Percentiles rank a stretch among this genome's conserved stretches.
Evolutionary conservation across 768 basidiomycete species (phyloP).

Genomic region (Clavulina sp.): DNA sequence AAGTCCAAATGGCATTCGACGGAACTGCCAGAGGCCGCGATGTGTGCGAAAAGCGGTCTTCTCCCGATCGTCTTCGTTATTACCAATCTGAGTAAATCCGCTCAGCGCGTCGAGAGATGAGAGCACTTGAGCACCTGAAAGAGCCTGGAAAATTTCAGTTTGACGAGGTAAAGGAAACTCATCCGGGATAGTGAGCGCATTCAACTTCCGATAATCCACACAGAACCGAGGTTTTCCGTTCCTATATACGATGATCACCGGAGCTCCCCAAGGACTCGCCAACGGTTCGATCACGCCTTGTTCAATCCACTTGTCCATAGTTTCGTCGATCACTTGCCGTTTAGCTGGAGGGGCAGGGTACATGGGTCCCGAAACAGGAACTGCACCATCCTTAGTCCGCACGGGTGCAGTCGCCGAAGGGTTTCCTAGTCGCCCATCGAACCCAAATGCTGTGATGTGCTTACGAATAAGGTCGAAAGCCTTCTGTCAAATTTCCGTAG

Average conservation of each 20-base stretch:
- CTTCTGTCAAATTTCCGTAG: neutral
- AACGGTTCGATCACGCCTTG: neutral
- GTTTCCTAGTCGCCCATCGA: neutral
- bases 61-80: conserved; percentile 16
- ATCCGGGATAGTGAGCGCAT: neutral
- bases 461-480: neutral
- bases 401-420: neutral
- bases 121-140: neutral
- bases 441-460: neutral
- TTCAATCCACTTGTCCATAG: neutral
- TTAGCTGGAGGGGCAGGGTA: neutral
- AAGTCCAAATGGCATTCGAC: conserved; percentile 15
- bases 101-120: neutral
- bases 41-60: conserved; percentile 16
- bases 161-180: neutral
- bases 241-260: neutral
- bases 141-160: neutral
- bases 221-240: neutral
- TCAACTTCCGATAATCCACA: no score
- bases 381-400: neutral
- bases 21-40: conserved; percentile 12
- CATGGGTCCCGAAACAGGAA: neutral
- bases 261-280: neutral
- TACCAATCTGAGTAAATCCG: conserved; percentile 14
- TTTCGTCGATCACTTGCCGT: neutral